Percentiles rank a stretch among this genome's conserved stretches.
These are phyloP conservation scores for Trametes cinnabarina DNA, from an alignment of 768 basidiomycete species.

Conservation along the genomic window DNA sequence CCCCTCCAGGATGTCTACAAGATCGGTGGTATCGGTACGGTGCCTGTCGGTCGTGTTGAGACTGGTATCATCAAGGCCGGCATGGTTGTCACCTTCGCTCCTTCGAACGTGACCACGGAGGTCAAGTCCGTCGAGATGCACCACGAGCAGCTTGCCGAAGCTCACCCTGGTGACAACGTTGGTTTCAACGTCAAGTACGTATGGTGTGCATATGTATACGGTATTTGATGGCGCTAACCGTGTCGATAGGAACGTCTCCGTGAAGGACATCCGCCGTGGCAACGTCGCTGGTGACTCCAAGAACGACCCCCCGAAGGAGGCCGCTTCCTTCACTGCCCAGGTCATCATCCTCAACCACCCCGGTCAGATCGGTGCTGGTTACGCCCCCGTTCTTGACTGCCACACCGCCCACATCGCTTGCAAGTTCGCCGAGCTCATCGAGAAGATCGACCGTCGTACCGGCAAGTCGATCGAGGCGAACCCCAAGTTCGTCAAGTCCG, in stretches of 20 bases:
- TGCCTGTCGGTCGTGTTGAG: slow-evolving; percentile 99
- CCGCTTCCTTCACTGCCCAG: slow-evolving; percentile 98
- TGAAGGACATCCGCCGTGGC: slow-evolving; percentile 99
- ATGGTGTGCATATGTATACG: slow-evolving; percentile 23
- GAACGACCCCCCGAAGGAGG: slow-evolving; percentile 99
- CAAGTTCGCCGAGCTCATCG: slow-evolving; percentile 97
- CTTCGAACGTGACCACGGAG: slow-evolving; percentile 98
- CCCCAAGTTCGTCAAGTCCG: slow-evolving; percentile 99
- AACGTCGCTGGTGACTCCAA: slow-evolving; percentile 99
- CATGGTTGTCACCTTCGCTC: slow-evolving; percentile 98
- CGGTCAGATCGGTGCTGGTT: slow-evolving; percentile 98
- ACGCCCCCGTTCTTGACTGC: slow-evolving; percentile 98
- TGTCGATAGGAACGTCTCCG: slow-evolving; percentile 86
- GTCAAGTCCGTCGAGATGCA: slow-evolving; percentile 99
- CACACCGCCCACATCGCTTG: slow-evolving; percentile 99
- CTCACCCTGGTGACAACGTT: slow-evolving; percentile 98
- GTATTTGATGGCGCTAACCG: slow-evolving; percentile 1
- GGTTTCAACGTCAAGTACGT: slow-evolving; percentile 96
- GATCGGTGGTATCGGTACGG: slow-evolving; percentile 99
- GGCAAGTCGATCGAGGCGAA: slow-evolving; percentile 85
- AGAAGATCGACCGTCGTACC: slow-evolving; percentile 99
- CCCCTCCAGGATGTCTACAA: slow-evolving; percentile 99
- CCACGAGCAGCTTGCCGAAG: slow-evolving; percentile 95
- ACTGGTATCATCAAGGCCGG: slow-evolving; percentile 99
- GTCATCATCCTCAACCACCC: slow-evolving; percentile 99